Conservation (phyloP, 768 basidiomycete species). For the Chiua virens region DNA sequence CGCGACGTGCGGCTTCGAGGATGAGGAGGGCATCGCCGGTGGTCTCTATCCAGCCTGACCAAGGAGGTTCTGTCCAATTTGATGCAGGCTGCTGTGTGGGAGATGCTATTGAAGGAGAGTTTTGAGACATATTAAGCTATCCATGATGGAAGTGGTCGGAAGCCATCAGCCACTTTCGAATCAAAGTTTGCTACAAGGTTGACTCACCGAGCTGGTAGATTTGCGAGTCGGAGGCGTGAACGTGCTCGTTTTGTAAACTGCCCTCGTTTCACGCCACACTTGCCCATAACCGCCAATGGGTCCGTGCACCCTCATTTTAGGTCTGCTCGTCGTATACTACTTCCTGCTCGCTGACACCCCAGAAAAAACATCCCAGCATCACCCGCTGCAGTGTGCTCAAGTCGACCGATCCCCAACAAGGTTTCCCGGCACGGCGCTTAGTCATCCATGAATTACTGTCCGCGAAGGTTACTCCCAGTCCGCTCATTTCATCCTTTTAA, state of each 20-base stretch:
- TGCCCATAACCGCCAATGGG: slow-evolving; percentile 29
- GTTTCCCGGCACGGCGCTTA: slow-evolving; percentile 30
- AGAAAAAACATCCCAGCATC: no score
- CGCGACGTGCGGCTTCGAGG: slow-evolving; percentile 89
- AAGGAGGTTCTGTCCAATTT: slow-evolving; percentile 86
- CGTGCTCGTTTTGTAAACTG: slow-evolving; percentile 33
- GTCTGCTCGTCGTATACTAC: no score
- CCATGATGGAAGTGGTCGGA: slow-evolving; percentile 13
- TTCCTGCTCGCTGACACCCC: no score
- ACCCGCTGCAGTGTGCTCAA: no score
- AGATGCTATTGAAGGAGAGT: slow-evolving; percentile 18
- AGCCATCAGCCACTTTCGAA: slow-evolving; percentile 8
- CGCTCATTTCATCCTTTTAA: no score
- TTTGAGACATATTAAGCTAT: slow-evolving; percentile 25
- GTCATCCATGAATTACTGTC: slow-evolving; percentile 29
- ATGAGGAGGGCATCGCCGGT: slow-evolving; percentile 95
- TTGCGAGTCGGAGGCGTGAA: slow-evolving; percentile 56
- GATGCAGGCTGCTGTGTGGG: slow-evolving; percentile 35
- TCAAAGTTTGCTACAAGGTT: slow-evolving; percentile 61
- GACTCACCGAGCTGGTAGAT: slow-evolving; percentile 66
- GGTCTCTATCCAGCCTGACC: slow-evolving; percentile 93
- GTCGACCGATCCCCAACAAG: slow-evolving; percentile 9
- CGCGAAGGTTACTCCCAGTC: slow-evolving; percentile 20
- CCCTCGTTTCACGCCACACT: slow-evolving; percentile 34
- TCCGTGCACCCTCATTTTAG: slow-evolving; percentile 20